These are phyloP conservation scores for Cryptosporidium baileyi DNA, from an alignment of 169 alveolate genomes.

Conservation along the genomic window DNA sequence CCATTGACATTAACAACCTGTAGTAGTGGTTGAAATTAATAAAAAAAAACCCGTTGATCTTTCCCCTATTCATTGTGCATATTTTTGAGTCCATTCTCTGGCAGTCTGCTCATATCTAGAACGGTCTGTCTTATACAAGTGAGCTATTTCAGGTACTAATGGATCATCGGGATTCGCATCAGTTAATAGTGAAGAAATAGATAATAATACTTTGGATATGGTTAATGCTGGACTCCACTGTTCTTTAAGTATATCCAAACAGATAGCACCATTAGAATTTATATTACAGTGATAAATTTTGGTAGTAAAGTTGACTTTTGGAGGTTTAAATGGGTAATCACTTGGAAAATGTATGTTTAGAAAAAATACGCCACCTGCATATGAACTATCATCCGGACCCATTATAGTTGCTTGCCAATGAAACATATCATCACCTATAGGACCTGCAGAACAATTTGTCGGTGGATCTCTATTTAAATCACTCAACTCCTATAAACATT, in stretches of 20 bases:
- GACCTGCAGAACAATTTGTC: conserved; percentile 98
- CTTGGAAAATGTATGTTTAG: conserved; percentile 97
- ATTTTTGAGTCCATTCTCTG: conserved; percentile 98
- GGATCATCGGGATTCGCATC: conserved; percentile 99
- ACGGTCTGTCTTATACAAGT: conserved; percentile 93
- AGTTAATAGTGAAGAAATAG: conserved; percentile 96
- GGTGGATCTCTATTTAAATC: conserved; percentile 99
- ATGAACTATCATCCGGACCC: conserved; percentile 99
- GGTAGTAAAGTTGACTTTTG: conserved; percentile 96
- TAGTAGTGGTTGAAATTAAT: no score
- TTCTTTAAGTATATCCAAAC: conserved; percentile 97
- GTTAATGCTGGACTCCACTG: conserved; percentile 99
- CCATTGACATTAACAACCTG: no score
- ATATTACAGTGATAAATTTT: conserved; percentile 98
- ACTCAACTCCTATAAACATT: conserved; percentile 87
- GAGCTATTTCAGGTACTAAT: conserved; percentile 99
- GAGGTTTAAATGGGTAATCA: conserved; percentile 99
- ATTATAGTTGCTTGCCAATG: conserved; percentile 99
- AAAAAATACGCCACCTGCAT: conserved; percentile 97
- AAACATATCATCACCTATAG: conserved; percentile 96
- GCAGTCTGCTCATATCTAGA: conserved; percentile 95
- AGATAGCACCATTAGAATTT: conserved; percentile 95
- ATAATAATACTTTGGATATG: conserved; percentile 95
- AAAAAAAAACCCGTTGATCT: no score
- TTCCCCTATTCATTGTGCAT: conserved; percentile 93